phyloP scores from a whole-genome alignment of 2,329 filamentous ascomycete species.

The Echinosphaeria canescens region DNA sequence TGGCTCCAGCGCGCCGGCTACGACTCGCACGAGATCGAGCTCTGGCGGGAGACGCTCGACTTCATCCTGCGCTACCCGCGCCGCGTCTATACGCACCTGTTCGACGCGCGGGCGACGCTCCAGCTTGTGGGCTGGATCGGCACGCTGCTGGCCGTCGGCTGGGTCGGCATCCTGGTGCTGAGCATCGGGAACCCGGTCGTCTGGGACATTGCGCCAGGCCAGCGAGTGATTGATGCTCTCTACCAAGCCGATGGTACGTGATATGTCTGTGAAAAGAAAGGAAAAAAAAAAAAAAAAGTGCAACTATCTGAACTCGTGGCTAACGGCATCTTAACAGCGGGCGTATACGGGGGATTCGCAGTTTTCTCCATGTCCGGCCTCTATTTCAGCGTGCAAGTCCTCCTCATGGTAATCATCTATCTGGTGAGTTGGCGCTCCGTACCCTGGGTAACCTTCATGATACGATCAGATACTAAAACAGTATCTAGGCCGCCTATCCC shows the following conservation, averaged over 20 bases:
- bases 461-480: too few relatives aligned
- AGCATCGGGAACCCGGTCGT: constrained; percentile 38
- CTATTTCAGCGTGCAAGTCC: constrained; percentile 33
- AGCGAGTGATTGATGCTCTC: constrained; percentile 38
- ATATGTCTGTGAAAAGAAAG: too few relatives aligned
- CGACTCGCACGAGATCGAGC: constrained; percentile 12
- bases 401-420: constrained; percentile 46
- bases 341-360: constrained; percentile 44
- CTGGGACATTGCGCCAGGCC: constrained; percentile 23
- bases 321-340: constrained; percentile 14
- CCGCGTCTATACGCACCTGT: constrained; percentile 39
- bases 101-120: constrained; percentile 41
- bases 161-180: constrained; percentile 42
- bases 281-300: too few relatives aligned
- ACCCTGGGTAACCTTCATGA: too few relatives aligned
- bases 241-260: constrained; percentile 36
- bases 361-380: constrained; percentile 35
- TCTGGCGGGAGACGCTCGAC: constrained; percentile 24
- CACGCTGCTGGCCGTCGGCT: constrained; percentile 38
- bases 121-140: constrained; percentile 40
- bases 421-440: too few relatives aligned
- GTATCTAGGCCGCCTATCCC: constrained; percentile 39
- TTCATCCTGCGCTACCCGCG: constrained; percentile 33
- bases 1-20: constrained; percentile 15
- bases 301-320: background rate